These are phyloP conservation scores for Paramyrothecium sp. DNA, from an alignment of 2,329 filamentous ascomycete genomes.

Conservation along the genomic window DNA sequence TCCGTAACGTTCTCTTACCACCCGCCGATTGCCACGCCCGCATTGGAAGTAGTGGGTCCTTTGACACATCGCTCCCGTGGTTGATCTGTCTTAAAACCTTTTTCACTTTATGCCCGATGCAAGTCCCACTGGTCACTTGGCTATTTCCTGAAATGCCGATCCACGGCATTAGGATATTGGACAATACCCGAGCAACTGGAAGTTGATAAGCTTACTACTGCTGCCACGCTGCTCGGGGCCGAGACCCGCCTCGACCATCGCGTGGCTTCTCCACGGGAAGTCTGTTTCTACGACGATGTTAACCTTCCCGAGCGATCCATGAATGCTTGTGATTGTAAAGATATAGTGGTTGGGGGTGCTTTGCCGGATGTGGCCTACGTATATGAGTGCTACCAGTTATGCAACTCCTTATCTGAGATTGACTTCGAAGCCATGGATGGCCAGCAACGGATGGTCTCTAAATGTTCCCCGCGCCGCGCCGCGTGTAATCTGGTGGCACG, in stretches of 20 bases:
- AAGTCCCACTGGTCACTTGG: not conserved
- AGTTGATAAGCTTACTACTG: too few relatives aligned
- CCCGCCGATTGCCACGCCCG: not conserved
- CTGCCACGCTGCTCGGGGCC: not conserved
- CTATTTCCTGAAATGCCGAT: not conserved
- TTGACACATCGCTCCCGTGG: not conserved
- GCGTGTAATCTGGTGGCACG: too few relatives aligned
- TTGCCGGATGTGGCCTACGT: too few relatives aligned
- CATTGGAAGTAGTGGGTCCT: not conserved
- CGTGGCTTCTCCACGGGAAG: not conserved
- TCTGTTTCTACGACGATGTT: not conserved
- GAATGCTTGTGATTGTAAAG: not conserved
- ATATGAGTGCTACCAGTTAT: too few relatives aligned
- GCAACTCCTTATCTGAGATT: too few relatives aligned
- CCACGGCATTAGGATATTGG: not conserved
- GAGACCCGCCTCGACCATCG: not conserved
- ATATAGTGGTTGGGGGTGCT: too few relatives aligned
- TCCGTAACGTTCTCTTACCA: not conserved
- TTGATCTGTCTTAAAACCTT: not conserved
- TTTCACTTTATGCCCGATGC: not conserved
- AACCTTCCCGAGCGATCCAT: not conserved
- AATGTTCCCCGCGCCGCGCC: too few relatives aligned
- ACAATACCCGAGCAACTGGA: not conserved
- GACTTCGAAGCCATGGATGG: too few relatives aligned
- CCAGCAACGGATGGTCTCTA: too few relatives aligned